These are phyloP conservation scores for Arabis hirsuta DNA, from an alignment of 345 rosid species.

Conservation along the genomic window DNA sequence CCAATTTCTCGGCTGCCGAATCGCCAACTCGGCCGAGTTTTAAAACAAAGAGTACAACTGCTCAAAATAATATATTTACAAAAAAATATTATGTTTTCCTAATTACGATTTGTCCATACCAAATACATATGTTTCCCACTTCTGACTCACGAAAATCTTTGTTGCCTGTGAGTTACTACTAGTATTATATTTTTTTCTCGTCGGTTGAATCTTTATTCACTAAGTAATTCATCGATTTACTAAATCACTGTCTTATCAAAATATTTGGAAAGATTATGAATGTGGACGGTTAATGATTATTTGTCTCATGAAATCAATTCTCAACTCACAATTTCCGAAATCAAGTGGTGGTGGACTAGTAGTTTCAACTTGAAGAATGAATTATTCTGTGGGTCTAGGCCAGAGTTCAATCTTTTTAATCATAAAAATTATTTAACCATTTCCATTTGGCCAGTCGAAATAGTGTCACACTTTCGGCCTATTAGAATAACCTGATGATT, in stretches of 20 bases:
- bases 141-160: neutral
- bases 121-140: slow-evolving; percentile 14
- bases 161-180: slow-evolving; percentile 4
- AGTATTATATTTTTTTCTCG: neutral
- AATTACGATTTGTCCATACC: neutral
- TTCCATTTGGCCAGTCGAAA: too few species aligned
- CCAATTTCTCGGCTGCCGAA: too few species aligned
- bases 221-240: slow-evolving; percentile 3
- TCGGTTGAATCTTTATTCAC: slow-evolving; percentile 17
- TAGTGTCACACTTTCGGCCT: too few species aligned
- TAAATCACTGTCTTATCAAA: neutral
- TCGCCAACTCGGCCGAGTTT: too few species aligned
- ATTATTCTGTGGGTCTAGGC: too few species aligned
- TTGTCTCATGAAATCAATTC: neutral
- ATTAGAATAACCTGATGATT: too few species aligned
- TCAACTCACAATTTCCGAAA: neutral
- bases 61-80: neutral
- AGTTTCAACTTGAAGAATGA: too few species aligned
- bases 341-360: too few species aligned
- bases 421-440: too few species aligned
- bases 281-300: neutral
- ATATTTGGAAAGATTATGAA: neutral
- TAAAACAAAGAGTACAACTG: neutral
- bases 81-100: neutral
- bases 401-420: too few species aligned